Evolutionary conservation across 2,329 filamentous ascomycete genomes (phyloP), one percentile per base, ranked within the genome.

Genomic region (Pseudogymnoascus sp.): DNA sequence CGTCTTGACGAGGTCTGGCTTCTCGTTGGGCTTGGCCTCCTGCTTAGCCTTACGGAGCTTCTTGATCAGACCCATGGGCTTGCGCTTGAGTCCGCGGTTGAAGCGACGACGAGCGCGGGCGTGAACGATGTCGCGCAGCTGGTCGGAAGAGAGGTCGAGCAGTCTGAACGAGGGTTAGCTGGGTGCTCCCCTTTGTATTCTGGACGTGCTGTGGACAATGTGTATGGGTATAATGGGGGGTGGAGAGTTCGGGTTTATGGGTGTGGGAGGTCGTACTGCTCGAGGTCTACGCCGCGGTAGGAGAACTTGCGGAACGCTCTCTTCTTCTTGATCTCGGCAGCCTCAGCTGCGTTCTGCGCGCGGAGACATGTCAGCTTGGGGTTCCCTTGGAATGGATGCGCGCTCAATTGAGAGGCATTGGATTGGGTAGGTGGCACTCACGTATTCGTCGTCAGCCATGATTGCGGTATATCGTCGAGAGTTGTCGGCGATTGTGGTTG

Each of bases 11-110:
- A 95, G 86, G 78, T 96, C 93, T 78, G 93, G 93, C 91, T 97
- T 97, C 92, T 97, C 93, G 84, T 99, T 99, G 79, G 95, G 95
- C 85, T 91, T 91, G 75, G 93, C 93, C 84, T 96, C 92, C 83
- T 96, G 91, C 89, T 97, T 97, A 74, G 95, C 89, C 87, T 97
- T 97, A 81, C 95, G 93, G 77, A 99, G 91, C 89, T 99, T 99
- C 91, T 97, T 97, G 88, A 99, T 97, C 77, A 99, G 86, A 76
- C 95, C 95, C 95, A 99, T 97, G 76, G 95, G 95, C 87, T 96
- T 96, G 85, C 95, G 93, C 90, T 97, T 99, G 76, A 99, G 89
- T 77, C 95, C 95, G 74, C 95, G 93, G 90, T 97, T 97, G 90
- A 99, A 97, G 80, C 96, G 88, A 81, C 95, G 89, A 79, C 95